Evolutionary conservation across 106 monocot species (phyloP).

Genomic region (Dendrobium huoshanense): DNA sequence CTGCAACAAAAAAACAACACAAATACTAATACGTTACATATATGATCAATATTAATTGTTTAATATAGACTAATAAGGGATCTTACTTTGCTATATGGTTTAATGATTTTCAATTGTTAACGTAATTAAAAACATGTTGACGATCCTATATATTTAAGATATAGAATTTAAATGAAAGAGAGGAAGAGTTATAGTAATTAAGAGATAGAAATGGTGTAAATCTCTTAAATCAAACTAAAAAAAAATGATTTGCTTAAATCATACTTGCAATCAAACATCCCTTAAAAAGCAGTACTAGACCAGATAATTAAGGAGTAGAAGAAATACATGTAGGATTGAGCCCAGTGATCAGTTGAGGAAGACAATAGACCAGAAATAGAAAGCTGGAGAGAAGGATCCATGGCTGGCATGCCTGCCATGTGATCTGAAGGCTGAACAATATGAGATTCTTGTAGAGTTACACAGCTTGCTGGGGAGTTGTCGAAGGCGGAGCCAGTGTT

Average conservation of each 20-base stretch:
- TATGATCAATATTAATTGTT: too few relatives aligned
- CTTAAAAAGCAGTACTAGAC: background rate
- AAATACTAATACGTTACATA: too few relatives aligned
- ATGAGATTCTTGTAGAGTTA: background rate
- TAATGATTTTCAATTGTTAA: too few relatives aligned
- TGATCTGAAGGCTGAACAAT: background rate
- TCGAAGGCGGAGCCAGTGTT: background rate
- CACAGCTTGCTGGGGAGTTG: background rate
- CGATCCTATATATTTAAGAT: too few relatives aligned
- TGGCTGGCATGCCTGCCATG: background rate
- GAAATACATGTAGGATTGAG: slow-evolving; percentile 2
- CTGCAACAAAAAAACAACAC: background rate
- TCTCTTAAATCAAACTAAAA: too few relatives aligned
- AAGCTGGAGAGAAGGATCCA: background rate
- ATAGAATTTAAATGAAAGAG: too few relatives aligned
- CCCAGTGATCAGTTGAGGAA: background rate
- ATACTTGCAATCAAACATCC: background rate
- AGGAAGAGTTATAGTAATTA: too few relatives aligned
- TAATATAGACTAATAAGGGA: too few relatives aligned
- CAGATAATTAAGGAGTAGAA: background rate
- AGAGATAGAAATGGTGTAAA: too few relatives aligned
- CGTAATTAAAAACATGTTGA: too few relatives aligned
- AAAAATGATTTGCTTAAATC: background rate
- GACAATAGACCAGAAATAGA: background rate
- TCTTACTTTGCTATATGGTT: too few relatives aligned